Base-by-base conservation (phyloP, 495 filamentous ascomycete species). In the Penicillium paradoxum region DNA sequence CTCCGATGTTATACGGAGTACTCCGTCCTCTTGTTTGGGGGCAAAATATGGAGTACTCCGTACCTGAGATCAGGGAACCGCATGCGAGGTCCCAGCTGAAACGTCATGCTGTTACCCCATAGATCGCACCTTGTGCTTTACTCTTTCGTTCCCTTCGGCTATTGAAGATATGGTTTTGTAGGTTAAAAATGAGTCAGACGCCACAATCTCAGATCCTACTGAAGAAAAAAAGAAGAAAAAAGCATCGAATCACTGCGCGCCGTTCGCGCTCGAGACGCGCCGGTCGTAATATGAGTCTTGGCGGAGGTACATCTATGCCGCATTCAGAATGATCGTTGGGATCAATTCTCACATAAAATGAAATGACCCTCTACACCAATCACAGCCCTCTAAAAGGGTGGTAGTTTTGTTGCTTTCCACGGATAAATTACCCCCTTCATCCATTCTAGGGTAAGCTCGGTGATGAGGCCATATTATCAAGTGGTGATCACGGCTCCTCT, bases 241-340 rank as follows among this genome's bases (percentile, higher is more conserved):
- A 11, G 6, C 29, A 9, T 32, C 29, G 29, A 36, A 36, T 36
- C 33, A 36, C 33, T 36, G 13, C 14, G 43, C 41, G 13, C n/a
- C 21, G 34, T 15, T 37, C n/a, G 34, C n/a, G 34, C 33, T 37
- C 32, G 32, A 34, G 34, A 15, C 2, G 14, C 34, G n/a, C n/a
- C n/a, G 14, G 13, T 27, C 24, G 24, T 27, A 27, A 7, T 27
- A 11, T n/a, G 11, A 36, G 13, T 53, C 55, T 40, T 47, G 30
- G 43, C 52, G 27, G 27, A 25, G 33, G 30, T 52, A 27, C 21
- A 56, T 52, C 39, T 9, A 45, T 59, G 37, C 56, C 56, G 56
- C 56, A 42, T 59, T 55, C 52, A 33, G 56, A 18, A n/a, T n/a
- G n/a, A 40, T 49, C 39, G 30, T 30, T 14, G 39, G 22, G 43